Evolutionary conservation across 202 grass and related monocot species (phyloP).

Genomic region (Elaeis oleifera): DNA sequence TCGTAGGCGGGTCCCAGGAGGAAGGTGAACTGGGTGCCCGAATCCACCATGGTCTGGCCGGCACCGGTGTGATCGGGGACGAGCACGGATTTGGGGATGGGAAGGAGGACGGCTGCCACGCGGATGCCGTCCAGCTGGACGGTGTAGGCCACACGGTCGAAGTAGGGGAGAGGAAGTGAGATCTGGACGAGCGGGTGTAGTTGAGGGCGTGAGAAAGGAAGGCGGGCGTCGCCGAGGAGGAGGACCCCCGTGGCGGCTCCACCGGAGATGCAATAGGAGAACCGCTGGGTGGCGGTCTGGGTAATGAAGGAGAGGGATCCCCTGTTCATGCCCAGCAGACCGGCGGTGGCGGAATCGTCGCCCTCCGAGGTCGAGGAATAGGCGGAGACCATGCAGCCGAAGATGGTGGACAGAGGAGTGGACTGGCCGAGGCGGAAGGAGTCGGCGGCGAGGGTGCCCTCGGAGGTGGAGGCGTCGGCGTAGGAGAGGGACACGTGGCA

Average conservation of each 20-base stretch:
- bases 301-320: constrained; percentile 71
- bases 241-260: constrained; percentile 47
- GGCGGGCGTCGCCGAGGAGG: constrained; percentile 40
- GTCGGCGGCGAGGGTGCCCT: constrained; percentile 51
- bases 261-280: constrained; percentile 67
- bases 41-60: constrained; percentile 83
- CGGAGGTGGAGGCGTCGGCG: constrained; percentile 56
- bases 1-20: constrained; percentile 57
- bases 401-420: constrained; percentile 22
- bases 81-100: constrained; percentile 61
- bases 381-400: constrained; percentile 63
- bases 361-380: constrained; percentile 17
- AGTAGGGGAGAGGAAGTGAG: constrained; percentile 62
- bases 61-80: constrained; percentile 77
- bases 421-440: constrained; percentile 35
- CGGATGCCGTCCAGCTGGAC: constrained; percentile 78
- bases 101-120: constrained; percentile 36
- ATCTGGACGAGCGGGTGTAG: constrained; percentile 70
- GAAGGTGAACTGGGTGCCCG: constrained; percentile 86
- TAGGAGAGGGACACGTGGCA: constrained; percentile 75
- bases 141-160: constrained; percentile 70
- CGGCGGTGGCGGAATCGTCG: constrained; percentile 13
- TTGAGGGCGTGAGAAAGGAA: constrained; percentile 30
- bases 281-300: constrained; percentile 50
- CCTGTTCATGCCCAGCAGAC: constrained; percentile 84